These are phyloP conservation scores for Sugiyamaella marilandica DNA, from an alignment of 805 yeast species.

Conservation along the genomic window DNA sequence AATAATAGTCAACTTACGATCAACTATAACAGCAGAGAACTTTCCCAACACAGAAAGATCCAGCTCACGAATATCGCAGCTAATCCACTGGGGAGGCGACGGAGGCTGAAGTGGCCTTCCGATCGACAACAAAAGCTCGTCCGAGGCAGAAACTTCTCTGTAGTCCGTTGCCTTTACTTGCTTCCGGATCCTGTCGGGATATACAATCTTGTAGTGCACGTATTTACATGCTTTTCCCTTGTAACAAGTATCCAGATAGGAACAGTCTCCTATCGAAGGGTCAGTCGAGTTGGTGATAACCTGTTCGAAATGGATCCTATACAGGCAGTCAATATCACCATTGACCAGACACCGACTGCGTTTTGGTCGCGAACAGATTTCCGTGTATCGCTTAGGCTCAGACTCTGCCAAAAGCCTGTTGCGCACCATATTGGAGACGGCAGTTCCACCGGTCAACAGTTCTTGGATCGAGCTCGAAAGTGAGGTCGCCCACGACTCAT, in stretches of 20 bases:
- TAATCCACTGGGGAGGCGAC: slow-evolving; percentile 76
- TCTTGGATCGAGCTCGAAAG: slow-evolving; percentile 2
- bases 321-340: slow-evolving; percentile 19
- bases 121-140: neutral
- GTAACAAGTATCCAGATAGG: slow-evolving; percentile 91
- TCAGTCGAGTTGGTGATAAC: slow-evolving; percentile 53
- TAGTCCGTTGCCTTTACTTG: neutral
- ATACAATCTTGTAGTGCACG: slow-evolving; percentile 54
- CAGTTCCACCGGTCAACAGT: slow-evolving; percentile 12
- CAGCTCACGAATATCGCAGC: slow-evolving; percentile 71
- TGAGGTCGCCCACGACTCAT: neutral
- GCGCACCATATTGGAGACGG: slow-evolving; percentile 8
- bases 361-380: slow-evolving; percentile 18
- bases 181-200: slow-evolving; percentile 19
- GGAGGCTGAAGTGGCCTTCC: neutral
- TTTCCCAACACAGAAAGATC: slow-evolving; percentile 73
- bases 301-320: slow-evolving; percentile 34
- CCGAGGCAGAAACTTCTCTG: slow-evolving; percentile 19
- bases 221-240: slow-evolving; percentile 75
- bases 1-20: slow-evolving; percentile 38
- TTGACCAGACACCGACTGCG: slow-evolving; percentile 16
- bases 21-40: slow-evolving; percentile 74
- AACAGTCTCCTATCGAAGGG: slow-evolving; percentile 74
- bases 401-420: slow-evolving; percentile 10
- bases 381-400: slow-evolving; percentile 16